These are phyloP conservation scores for Tricholoma flavovirens DNA, from an alignment of 768 basidiomycete genomes.

Conservation along the genomic window DNA sequence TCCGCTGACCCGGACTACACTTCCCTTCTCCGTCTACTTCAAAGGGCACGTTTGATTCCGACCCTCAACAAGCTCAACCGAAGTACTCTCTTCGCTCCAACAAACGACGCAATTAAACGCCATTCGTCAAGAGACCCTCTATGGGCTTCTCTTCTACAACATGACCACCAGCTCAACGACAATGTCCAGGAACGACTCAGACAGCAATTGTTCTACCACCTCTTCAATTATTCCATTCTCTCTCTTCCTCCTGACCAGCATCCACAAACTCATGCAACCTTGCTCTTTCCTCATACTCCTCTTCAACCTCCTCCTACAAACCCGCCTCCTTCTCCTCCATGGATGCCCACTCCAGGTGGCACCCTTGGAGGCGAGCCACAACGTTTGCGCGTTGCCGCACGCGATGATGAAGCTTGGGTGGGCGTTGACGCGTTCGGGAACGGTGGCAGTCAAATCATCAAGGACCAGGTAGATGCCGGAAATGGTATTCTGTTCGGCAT, in stretches of 20 bases:
- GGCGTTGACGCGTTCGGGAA: constrained; percentile 77
- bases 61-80: constrained; percentile 82
- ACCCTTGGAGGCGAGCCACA: constrained; percentile 79
- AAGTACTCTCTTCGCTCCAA: constrained; percentile 90
- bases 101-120: constrained; percentile 79
- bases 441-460: constrained; percentile 65
- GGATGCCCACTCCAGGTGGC: constrained; percentile 81
- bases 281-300: constrained; percentile 63
- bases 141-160: constrained; percentile 35
- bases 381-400: constrained; percentile 58
- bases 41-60: constrained; percentile 83
- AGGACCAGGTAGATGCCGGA: constrained; percentile 46
- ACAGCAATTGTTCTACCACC: constrained; percentile 91
- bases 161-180: constrained; percentile 46
- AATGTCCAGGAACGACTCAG: constrained; percentile 81
- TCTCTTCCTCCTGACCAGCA: constrained; percentile 35
- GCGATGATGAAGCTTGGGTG: constrained; percentile 46
- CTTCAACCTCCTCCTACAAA: constrained; percentile 57
- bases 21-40: constrained; percentile 69
- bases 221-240: constrained; percentile 75
- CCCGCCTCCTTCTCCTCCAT: constrained; percentile 74
- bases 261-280: constrained; percentile 45
- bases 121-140: constrained; percentile 31
- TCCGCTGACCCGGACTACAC: constrained; percentile 70
- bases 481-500: constrained; percentile 82